Percentiles rank a stretch among this genome's conserved stretches.
phyloP scores from a whole-genome alignment of 441 rosid species.

The Erodium trifolium region DNA sequence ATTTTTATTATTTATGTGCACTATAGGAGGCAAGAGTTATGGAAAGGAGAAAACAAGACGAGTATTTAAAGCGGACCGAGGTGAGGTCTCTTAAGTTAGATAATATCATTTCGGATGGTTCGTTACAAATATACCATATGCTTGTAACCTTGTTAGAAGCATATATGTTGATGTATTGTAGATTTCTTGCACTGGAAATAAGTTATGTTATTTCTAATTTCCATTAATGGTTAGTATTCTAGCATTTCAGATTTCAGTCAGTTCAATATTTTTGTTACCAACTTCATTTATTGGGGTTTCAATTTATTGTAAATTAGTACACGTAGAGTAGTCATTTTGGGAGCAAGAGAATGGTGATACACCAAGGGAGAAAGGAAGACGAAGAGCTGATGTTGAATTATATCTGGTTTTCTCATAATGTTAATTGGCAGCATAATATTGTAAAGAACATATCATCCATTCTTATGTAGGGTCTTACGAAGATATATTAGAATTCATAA shows the following conservation, averaged over 20 bases:
- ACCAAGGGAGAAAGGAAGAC: background rate
- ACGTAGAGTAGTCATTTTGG: background rate
- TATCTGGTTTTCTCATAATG: background rate
- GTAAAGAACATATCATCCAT: background rate
- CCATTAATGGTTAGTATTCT: background rate
- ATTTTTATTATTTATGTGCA: conserved; percentile 9
- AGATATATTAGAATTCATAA: background rate
- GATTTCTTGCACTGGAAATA: background rate
- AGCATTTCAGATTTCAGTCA: background rate
- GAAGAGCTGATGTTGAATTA: background rate
- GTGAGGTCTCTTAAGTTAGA: conserved; percentile 31
- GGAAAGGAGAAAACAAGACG: conserved; percentile 79
- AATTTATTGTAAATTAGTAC: background rate
- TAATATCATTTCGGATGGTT: background rate
- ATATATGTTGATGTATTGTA: background rate
- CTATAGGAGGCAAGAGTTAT: conserved; percentile 71
- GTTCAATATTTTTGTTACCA: background rate
- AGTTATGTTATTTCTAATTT: background rate
- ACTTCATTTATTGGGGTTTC: background rate
- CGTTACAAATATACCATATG: background rate
- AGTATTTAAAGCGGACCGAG: conserved; percentile 64
- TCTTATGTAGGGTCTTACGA: background rate
- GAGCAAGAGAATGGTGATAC: background rate
- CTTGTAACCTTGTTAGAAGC: background rate
- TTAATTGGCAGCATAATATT: background rate